phyloP scores from a whole-genome alignment of 1,139 yeast genomes.

The Pichia sp. region DNA sequence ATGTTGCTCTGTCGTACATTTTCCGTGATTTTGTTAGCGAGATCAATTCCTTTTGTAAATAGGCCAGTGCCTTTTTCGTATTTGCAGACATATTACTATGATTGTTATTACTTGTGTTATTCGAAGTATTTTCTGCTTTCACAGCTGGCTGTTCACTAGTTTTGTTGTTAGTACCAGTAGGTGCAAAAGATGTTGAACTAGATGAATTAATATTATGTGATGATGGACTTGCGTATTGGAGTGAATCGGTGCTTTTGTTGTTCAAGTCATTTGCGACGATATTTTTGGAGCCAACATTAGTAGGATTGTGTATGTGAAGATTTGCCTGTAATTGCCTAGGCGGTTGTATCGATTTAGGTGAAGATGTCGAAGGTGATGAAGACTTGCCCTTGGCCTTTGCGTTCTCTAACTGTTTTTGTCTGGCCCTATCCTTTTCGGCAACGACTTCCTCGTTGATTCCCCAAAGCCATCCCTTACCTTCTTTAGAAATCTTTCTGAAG shows the following conservation, averaged over 20 bases:
- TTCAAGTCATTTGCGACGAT: conserved; percentile 3
- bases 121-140: background rate
- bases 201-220: background rate
- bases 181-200: background rate
- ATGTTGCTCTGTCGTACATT: conserved; percentile 64
- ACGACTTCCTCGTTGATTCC: conserved; percentile 81
- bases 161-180: conserved; percentile 7
- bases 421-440: conserved; percentile 72
- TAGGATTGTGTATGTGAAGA: conserved; percentile 3
- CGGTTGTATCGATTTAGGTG: background rate
- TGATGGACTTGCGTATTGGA: background rate
- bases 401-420: conserved; percentile 60
- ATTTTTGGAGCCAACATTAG: background rate
- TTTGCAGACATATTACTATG: conserved; percentile 42
- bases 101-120: conserved; percentile 22
- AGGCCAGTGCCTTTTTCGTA: conserved; percentile 59
- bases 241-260: conserved; percentile 13
- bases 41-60: conserved; percentile 68
- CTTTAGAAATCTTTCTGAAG: conserved; percentile 70
- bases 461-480: conserved; percentile 91
- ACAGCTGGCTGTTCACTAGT: background rate
- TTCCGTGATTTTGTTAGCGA: conserved; percentile 66
- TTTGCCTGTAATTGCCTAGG: conserved; percentile 6
- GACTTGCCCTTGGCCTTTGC: conserved; percentile 27
- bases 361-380: conserved; percentile 10